phyloP scores from a whole-genome alignment of 331 rosid species.

The Dryas integrifolia region DNA sequence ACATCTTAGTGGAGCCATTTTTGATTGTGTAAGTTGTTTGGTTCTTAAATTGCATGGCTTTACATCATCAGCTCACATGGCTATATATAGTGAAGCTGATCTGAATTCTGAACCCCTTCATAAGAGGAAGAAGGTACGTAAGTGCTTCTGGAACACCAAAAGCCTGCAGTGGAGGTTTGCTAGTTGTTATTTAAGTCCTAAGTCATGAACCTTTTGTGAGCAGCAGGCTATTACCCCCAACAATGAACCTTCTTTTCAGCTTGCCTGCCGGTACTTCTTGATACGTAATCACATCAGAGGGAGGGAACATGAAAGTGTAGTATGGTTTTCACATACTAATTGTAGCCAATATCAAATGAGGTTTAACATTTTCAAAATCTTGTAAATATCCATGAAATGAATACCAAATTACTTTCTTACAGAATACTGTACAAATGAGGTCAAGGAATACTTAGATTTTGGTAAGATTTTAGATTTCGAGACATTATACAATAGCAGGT shows the following conservation, averaged over 20 bases:
- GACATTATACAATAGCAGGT: not conserved
- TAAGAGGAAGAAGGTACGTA: too few relatives aligned
- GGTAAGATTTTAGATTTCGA: not conserved
- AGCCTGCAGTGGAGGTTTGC: not conserved
- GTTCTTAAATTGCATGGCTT: slow-evolving; percentile 4
- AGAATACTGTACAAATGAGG: not conserved
- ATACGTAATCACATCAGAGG: not conserved
- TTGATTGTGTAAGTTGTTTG: not conserved
- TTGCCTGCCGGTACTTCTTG: not conserved
- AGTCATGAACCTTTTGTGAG: slow-evolving; percentile 18
- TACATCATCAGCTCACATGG: not conserved
- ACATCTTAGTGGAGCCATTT: slow-evolving; percentile 17
- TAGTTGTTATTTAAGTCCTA: not conserved
- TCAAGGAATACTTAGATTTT: not conserved
- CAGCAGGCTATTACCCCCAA: not conserved
- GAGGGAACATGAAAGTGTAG: too few relatives aligned
- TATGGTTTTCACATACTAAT: too few relatives aligned
- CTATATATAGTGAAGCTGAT: not conserved
- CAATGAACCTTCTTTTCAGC: not conserved
- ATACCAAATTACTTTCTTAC: not conserved
- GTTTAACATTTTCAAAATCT: not conserved
- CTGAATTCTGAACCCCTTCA: not conserved
- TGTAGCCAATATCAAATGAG: too few relatives aligned
- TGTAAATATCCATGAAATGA: not conserved
- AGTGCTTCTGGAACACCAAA: not conserved